Evolutionary conservation across 1,284 basidiomycete genomes (phyloP).

Genomic region (Wolfiporia cocos): DNA sequence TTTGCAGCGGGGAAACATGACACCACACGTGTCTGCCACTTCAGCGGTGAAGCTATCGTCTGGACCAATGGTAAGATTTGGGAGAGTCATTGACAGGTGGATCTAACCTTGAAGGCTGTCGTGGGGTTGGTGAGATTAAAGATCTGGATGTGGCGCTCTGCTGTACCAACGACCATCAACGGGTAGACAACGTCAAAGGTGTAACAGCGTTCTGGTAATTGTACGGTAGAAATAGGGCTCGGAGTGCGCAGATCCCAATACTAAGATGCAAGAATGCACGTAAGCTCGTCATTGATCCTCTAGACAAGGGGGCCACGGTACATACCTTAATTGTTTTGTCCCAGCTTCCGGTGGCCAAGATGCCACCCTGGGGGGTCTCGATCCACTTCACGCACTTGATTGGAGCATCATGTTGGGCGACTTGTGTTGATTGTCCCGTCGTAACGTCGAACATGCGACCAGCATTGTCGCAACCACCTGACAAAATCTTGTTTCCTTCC

Average conservation of each 20-base stretch:
- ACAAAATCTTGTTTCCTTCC: constrained; percentile 81
- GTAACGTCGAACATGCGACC: constrained; percentile 77
- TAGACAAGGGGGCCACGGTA: background rate
- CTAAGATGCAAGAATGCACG: constrained; percentile 31
- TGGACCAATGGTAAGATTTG: constrained; percentile 22
- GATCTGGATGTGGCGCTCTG: constrained; percentile 86
- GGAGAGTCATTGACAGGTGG: background rate
- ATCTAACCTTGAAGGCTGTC: constrained; percentile 60
- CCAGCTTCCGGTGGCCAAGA: constrained; percentile 87
- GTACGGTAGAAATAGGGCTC: constrained; percentile 70
- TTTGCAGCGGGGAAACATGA: constrained; percentile 79
- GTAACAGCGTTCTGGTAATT: constrained; percentile 88
- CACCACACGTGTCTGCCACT: constrained; percentile 92
- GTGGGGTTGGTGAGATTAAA: constrained; percentile 83
- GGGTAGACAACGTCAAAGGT: constrained; percentile 81
- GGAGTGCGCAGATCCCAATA: constrained; percentile 87
- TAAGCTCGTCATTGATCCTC: background rate
- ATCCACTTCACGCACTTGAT: constrained; percentile 77
- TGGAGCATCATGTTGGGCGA: constrained; percentile 82
- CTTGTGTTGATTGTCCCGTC: constrained; percentile 66
- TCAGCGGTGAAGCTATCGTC: constrained; percentile 80
- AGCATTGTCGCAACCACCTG: constrained; percentile 84
- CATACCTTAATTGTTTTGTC: constrained; percentile 84
- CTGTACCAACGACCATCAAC: constrained; percentile 92
- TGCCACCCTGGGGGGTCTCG: constrained; percentile 59